Evolutionary conservation across 1,284 basidiomycete genomes (phyloP), one percentile per base, ranked within the genome.

Genomic region (Mrakiaceae sp.): DNA sequence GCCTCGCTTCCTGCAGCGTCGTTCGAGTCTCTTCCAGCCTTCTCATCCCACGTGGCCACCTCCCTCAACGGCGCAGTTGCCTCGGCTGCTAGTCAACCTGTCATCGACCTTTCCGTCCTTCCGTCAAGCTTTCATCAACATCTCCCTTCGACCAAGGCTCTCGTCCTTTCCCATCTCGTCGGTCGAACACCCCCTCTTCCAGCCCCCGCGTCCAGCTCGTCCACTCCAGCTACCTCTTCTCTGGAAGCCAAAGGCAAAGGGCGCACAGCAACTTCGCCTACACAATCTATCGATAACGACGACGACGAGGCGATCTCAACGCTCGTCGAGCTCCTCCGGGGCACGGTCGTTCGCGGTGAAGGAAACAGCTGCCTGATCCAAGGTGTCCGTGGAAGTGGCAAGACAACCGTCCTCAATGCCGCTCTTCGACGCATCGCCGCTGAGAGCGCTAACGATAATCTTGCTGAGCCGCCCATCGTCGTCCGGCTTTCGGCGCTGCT

Each of bases 291-390:
- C 8, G 66, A 60, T 12, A 49, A 53, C 11, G 58, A 65, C 5
- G 64, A 67, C 53, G 66, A 64, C 7, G 66, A 67, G 50, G 62
- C 68, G 12, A 49, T 66, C 14, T 47, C 42, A n/a, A 68, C 64
- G 58, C 74, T 95, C 4, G 71, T 76, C 0, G 81, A 82, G 58
- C 75, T 95, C 40, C 76, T 94, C 5, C 74, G 77, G 39, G 90
- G 90, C 3, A 90, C 88, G 0, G 81, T 87, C 2, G 77, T 78
- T 43, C 82, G 90, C 47, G 87, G 87, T 3, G 91, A 95, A 78
- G 91, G 91, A 3, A 95, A 95, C 70, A 92, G 90, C 67, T 93
- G 90, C 70, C 79, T 95, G 63, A 72, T 95, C 5, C 80, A 91
- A 49, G 91, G 91, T 6, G 86, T 90, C 3, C 80, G 85, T 65